Evolutionary conservation across 2,329 filamentous ascomycete genomes (phyloP).

Genomic region (Rhynchosporium agropyri): DNA sequence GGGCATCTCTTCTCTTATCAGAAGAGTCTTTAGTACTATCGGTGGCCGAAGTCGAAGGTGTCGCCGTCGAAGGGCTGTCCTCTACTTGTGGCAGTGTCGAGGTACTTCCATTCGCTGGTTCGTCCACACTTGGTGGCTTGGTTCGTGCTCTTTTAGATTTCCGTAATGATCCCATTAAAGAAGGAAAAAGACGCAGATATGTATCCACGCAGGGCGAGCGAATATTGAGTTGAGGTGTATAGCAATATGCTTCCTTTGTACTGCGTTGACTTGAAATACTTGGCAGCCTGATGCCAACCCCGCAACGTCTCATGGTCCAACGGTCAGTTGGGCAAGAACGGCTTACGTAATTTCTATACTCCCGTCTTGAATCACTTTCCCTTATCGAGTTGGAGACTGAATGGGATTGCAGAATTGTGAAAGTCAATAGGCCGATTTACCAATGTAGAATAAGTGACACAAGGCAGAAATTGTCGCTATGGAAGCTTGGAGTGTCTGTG

Average conservation of each 20-base stretch:
- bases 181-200: conserved; percentile 15
- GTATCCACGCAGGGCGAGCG: conserved; percentile 11
- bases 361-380: no score
- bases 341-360: background rate
- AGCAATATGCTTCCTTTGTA: background rate
- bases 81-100: conserved; percentile 13
- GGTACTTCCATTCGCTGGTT: conserved; percentile 19
- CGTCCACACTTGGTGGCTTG: conserved; percentile 32
- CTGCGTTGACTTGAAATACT: conserved; percentile 6
- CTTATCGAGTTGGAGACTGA: no score
- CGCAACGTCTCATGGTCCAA: background rate
- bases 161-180: conserved; percentile 39
- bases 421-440: no score
- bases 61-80: conserved; percentile 20
- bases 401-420: no score
- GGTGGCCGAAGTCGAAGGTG: conserved; percentile 15
- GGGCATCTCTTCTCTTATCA: conserved; percentile 22
- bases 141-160: conserved; percentile 34
- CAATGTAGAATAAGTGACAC: no score
- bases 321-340: background rate
- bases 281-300: conserved; percentile 22
- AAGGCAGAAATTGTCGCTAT: no score
- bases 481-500: no score
- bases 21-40: conserved; percentile 19
- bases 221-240: background rate